Evolutionary conservation across 768 basidiomycete species (phyloP), one percentile per base, ranked within the genome.

Genomic region (Cubamyces sp.): DNA sequence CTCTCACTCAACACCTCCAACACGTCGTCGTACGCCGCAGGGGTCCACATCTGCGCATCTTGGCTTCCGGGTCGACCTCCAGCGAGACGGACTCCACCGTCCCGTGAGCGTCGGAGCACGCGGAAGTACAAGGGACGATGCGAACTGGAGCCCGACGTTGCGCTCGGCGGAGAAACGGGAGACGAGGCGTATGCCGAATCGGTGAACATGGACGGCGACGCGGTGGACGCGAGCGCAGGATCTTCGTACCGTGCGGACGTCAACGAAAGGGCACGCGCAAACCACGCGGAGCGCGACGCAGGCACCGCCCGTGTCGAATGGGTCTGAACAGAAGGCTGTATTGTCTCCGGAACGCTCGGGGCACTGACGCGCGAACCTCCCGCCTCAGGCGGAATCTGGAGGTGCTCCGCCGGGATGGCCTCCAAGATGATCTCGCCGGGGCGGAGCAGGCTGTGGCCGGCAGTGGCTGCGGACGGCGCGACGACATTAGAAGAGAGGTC

Each of bases 51-150:
- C 30, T 62, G 49, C n/a, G 52, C 34, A 16, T 43, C 28, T 34
- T 21, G 30, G 1, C 34, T 39, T 0, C 46, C 50, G 4, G 48
- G 37, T 11, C 42, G 54, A 25, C 64, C 58, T 7, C 64, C 64
- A 3, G 63, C 63, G 9, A 60, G 37, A 12, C 57, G 63, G n/a
- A 60, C 43, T 11, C 64, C 58, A 6, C 54, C 64, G 19, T 60
- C 64, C 8, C 37, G 56, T 25, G 56, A 53, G 2, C 57, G 21
- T 26, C 61, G 46, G 3, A 54, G 26, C 28, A 30, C 41, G 39
- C 56, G 51, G 48, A 57, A 26, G 47, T 57, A 42, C 11, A 37
- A 21, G 18, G 25, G 42, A n/a, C 61, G 28, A 41, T 43, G 41
- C 50, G 30, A 37, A 18, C 50, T 39, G 1, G 58, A 23, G 2